Conservation (phyloP, 805 yeast genomes). For the Wilhelminamyces savonicus region DNA sequence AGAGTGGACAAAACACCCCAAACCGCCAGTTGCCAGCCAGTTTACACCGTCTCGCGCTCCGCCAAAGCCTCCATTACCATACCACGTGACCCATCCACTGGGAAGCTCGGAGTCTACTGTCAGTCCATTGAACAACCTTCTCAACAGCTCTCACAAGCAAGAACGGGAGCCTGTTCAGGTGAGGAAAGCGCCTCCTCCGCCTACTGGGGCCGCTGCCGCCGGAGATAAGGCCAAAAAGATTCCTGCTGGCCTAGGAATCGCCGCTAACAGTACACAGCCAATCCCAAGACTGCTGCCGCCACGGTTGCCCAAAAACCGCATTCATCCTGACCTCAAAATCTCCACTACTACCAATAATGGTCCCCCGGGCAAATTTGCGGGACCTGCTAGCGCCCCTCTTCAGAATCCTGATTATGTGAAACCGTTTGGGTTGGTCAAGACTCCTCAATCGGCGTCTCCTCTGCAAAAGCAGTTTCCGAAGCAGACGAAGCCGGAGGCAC, state of each 20-base stretch:
- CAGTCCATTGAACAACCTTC: slow-evolving; percentile 30
- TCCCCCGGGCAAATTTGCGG: slow-evolving; percentile 9
- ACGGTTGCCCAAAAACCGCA: slow-evolving; percentile 14
- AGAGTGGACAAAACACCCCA: slow-evolving; percentile 38
- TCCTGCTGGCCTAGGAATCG: slow-evolving; percentile 19
- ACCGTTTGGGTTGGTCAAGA: slow-evolving; percentile 11
- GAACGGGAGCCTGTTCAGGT: slow-evolving; percentile 36
- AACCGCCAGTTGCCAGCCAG: slow-evolving; percentile 7
- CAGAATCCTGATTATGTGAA: slow-evolving; percentile 9
- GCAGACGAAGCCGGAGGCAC: no score
- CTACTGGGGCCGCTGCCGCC: slow-evolving; percentile 13
- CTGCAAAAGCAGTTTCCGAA: no score
- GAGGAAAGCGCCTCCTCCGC: slow-evolving; percentile 56
- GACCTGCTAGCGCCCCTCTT: slow-evolving; percentile 3
- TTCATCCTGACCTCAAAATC: slow-evolving; percentile 29
- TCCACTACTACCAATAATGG: slow-evolving; percentile 19
- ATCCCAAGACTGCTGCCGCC: slow-evolving; percentile 29
- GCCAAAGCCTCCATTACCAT: slow-evolving; percentile 40
- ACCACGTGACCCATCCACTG: slow-evolving; percentile 22
- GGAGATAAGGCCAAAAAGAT: background rate
- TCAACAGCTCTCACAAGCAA: slow-evolving; percentile 15
- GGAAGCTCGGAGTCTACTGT: slow-evolving; percentile 2
- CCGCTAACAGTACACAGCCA: slow-evolving; percentile 6
- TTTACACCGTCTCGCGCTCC: slow-evolving; percentile 35
- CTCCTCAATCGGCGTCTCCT: slow-evolving; percentile 2